A percentile compares a stretch with the other conserved stretches of the same genome.
phyloP scores from a whole-genome alignment of 495 filamentous ascomycete species.

The Penicillium psychrofluorescens region DNA sequence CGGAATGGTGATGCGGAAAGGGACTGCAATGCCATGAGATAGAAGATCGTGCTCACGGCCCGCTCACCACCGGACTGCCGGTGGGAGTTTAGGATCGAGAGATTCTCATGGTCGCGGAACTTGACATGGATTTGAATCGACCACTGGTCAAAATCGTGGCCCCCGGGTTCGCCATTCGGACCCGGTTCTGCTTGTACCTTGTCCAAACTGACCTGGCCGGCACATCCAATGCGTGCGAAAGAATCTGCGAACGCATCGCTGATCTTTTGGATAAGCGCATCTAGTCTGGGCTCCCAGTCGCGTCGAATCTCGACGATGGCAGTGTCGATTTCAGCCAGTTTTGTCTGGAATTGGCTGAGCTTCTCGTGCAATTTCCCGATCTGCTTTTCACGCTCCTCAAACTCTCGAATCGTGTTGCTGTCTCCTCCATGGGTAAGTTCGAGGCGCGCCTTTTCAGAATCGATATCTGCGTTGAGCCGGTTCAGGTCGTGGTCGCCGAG shows the following conservation, averaged over 20 bases:
- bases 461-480: conserved; percentile 66
- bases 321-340: conserved; percentile 42
- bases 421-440: conserved; percentile 76
- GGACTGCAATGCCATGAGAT: conserved; percentile 95
- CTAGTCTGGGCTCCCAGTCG: conserved; percentile 79
- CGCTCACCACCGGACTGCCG: conserved; percentile 95
- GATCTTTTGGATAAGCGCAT: conserved; percentile 69
- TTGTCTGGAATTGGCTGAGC: conserved; percentile 32
- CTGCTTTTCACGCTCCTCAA: conserved; percentile 57
- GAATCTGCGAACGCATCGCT: conserved; percentile 84
- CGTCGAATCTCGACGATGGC: conserved; percentile 52
- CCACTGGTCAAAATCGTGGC: conserved; percentile 86
- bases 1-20: conserved; percentile 96
- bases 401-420: conserved; percentile 68
- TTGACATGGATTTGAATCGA: conserved; percentile 89
- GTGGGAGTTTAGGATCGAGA: conserved; percentile 80
- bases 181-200: conserved; percentile 32
- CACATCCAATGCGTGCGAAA: conserved; percentile 88
- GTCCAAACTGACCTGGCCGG: conserved; percentile 76
- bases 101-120: conserved; percentile 78
- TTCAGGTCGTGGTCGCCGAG: conserved; percentile 46
- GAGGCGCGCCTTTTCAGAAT: conserved; percentile 64
- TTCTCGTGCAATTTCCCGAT: conserved; percentile 49
- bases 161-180: conserved; percentile 41
- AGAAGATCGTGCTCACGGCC: conserved; percentile 96